Percentiles rank a stretch among this genome's conserved stretches.
Conservation (phyloP, 2,329 filamentous ascomycete species). For the Rutstroemia sydowiana region DNA sequence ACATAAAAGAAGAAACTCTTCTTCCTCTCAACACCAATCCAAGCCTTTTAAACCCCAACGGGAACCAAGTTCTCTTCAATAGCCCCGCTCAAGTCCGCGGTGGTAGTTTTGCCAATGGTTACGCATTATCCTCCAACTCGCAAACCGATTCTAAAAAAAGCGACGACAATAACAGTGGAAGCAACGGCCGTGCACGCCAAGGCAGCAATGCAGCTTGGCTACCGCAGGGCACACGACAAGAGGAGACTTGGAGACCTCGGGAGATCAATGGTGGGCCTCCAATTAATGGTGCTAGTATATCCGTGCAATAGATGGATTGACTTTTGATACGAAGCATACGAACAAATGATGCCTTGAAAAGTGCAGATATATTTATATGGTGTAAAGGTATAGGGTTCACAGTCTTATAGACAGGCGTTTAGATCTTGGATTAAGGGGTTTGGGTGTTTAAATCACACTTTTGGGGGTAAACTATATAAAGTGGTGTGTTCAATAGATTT, state of each 20-base stretch:
- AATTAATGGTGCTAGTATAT: slow-evolving; percentile 1
- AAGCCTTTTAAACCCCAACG: slow-evolving; percentile 4
- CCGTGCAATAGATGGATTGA: slow-evolving; percentile 1
- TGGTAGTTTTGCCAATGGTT: slow-evolving; percentile 10
- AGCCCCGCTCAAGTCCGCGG: slow-evolving; percentile 13
- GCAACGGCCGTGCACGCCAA: slow-evolving; percentile 39
- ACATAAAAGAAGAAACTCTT: slow-evolving; percentile 31
- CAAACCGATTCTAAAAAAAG: slow-evolving; percentile 32
- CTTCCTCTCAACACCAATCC: slow-evolving; percentile 19
- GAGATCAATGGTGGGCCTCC: slow-evolving; percentile 3
- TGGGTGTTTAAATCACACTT: too few species aligned
- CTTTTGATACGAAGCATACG: neutral
- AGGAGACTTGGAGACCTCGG: slow-evolving; percentile 66
- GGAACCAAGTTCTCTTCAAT: neutral
- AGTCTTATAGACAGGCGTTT: too few species aligned
- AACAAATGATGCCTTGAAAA: too few species aligned
- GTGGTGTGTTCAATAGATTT: too few species aligned
- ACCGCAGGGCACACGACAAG: slow-evolving; percentile 73
- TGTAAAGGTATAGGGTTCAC: neutral
- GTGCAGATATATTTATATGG: neutral
- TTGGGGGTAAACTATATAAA: too few species aligned
- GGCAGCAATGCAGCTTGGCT: slow-evolving; percentile 53
- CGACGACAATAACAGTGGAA: slow-evolving; percentile 48
- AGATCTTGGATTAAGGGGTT: too few species aligned
- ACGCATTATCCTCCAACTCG: slow-evolving; percentile 33